phyloP scores from a whole-genome alignment of 208 protist genomes.

The Herpetomonas muscarum region DNA sequence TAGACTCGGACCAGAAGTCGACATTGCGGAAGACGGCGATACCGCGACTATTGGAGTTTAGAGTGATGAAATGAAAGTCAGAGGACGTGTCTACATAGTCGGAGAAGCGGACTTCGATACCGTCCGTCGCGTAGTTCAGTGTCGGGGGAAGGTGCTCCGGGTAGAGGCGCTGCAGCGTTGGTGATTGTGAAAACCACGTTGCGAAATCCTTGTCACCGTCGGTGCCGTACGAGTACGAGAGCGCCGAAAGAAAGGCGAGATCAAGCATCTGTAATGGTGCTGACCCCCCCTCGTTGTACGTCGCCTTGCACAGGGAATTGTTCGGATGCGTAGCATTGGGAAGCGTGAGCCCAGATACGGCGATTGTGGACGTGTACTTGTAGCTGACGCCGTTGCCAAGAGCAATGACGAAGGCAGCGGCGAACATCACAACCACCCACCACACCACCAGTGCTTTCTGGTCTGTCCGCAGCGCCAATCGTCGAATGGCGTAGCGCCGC shows the following conservation, averaged over 20 bases:
- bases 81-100: conserved; percentile 69
- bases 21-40: conserved; percentile 67
- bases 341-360: conserved; percentile 9
- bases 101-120: conserved; percentile 63
- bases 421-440: conserved; percentile 81
- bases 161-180: conserved; percentile 53
- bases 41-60: conserved; percentile 78
- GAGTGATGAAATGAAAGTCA: conserved; percentile 79
- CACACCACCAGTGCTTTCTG: conserved; percentile 75
- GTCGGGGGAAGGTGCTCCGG: conserved; percentile 51
- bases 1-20: conserved; percentile 79
- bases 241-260: conserved; percentile 61
- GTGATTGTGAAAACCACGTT: conserved; percentile 65
- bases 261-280: conserved; percentile 55
- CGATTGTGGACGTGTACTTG: conserved; percentile 40
- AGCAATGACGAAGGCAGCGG: conserved; percentile 64
- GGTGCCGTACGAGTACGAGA: conserved; percentile 68
- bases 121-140: conserved; percentile 61
- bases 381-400: conserved; percentile 60
- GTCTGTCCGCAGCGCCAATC: conserved; percentile 66
- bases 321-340: conserved; percentile 15
- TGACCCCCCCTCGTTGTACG: conserved; percentile 54
- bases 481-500: conserved; percentile 37
- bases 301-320: conserved; percentile 34
- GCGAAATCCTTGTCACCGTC: conserved; percentile 68